Conservation (phyloP, 148 eudicot genomes). For the Vaccinium myrtillus region DNA sequence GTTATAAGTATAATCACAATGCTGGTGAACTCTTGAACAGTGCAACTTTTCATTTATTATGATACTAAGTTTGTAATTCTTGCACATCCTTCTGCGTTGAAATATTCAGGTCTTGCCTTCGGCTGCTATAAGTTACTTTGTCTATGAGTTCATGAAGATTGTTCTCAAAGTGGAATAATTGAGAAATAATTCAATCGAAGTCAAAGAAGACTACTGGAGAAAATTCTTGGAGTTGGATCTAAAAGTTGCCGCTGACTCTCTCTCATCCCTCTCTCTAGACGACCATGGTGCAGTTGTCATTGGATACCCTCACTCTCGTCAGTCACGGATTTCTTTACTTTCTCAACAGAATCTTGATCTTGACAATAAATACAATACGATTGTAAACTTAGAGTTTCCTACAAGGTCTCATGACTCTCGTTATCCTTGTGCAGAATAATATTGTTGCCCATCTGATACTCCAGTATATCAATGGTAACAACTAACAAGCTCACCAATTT, state of each 20-base stretch:
- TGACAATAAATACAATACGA: neutral
- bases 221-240: neutral
- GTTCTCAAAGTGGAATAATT: slow-evolving; percentile 52
- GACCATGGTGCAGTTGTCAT: slow-evolving; percentile 3
- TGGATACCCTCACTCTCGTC: neutral
- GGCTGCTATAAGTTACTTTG: slow-evolving; percentile 66
- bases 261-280: neutral
- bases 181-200: neutral
- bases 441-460: neutral
- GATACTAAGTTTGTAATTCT: neutral
- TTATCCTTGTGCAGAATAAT: neutral
- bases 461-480: neutral
- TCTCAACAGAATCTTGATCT: neutral
- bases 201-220: neutral
- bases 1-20: neutral
- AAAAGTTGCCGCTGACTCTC: neutral
- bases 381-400: neutral
- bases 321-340: neutral
- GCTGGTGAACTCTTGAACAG: neutral
- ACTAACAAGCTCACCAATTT: neutral
- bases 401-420: neutral
- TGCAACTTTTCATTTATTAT: neutral
- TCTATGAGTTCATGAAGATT: slow-evolving; percentile 68
- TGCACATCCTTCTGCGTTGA: slow-evolving; percentile 9
- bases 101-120: slow-evolving; percentile 62